Percentiles rank a stretch among this genome's conserved stretches.
phyloP scores from a whole-genome alignment of 345 rosid species.

The Sapria himalayana region DNA sequence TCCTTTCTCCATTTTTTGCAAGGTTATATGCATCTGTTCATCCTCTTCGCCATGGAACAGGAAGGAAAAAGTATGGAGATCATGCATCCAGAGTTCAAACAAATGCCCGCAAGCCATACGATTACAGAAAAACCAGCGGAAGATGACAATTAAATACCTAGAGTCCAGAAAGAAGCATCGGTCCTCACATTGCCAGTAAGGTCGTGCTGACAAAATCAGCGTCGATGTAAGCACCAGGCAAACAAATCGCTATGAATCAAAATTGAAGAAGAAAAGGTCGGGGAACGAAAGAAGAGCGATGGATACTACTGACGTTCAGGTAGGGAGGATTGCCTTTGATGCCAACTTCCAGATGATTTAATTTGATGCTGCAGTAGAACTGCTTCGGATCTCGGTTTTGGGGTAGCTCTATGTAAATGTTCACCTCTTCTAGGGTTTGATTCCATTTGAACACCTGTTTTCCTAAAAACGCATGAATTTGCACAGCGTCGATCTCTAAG shows the following conservation, averaged over 20 bases:
- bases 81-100: too few species aligned
- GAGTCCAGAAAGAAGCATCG: conserved; percentile 81
- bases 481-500: not conserved
- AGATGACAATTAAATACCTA: conserved; percentile 22
- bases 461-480: conserved; percentile 13
- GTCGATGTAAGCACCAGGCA: not conserved
- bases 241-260: not conserved
- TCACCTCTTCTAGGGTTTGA: conserved; percentile 78
- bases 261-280: not conserved
- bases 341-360: conserved; percentile 73
- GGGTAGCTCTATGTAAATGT: conserved; percentile 50
- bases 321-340: conserved; percentile 94
- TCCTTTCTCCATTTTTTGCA: conserved; percentile 83
- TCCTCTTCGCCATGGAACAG: conserved; percentile 40
- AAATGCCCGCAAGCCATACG: conserved; percentile 2
- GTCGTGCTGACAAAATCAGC: conserved; percentile 34
- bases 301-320: conserved; percentile 36
- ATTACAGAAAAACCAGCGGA: not conserved
- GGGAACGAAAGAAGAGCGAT: not conserved
- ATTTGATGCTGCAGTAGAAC: conserved; percentile 61
- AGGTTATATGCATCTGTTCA: conserved; percentile 56
- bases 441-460: conserved; percentile 87
- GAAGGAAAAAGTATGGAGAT: too few species aligned
- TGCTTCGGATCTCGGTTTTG: conserved; percentile 52
- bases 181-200: conserved; percentile 56